phyloP scores from a whole-genome alignment of 2,329 filamentous ascomycete genomes.

The Chrysosporium keratinophilum region DNA sequence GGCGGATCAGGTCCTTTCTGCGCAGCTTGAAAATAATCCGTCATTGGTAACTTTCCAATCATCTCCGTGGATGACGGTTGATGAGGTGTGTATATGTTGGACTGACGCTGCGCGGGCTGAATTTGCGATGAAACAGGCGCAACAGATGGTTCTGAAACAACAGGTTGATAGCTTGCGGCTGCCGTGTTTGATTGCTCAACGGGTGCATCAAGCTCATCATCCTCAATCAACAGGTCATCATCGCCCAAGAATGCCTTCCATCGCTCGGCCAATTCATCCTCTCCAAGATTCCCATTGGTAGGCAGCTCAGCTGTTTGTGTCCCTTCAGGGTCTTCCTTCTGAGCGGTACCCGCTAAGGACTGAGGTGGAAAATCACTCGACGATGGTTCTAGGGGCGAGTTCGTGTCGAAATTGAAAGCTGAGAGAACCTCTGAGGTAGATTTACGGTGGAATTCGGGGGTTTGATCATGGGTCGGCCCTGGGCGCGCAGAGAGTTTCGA shows the following conservation, averaged over 20 bases:
- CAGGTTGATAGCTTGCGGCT: background rate
- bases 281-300: slow-evolving; percentile 19
- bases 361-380: slow-evolving; percentile 7
- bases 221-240: slow-evolving; percentile 55
- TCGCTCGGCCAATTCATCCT: slow-evolving; percentile 62
- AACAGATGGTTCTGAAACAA: background rate
- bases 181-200: background rate
- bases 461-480: slow-evolving; percentile 15
- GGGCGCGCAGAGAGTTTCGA: slow-evolving; percentile 16
- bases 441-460: slow-evolving; percentile 45
- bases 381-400: slow-evolving; percentile 13
- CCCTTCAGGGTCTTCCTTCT: background rate
- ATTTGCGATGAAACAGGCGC: slow-evolving; percentile 11
- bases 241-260: slow-evolving; percentile 76
- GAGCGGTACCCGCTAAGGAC: background rate
- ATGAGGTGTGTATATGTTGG: slow-evolving; percentile 43
- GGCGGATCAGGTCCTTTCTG: background rate
- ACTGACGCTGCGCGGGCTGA: slow-evolving; percentile 9
- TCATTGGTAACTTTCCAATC: slow-evolving; percentile 28
- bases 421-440: slow-evolving; percentile 58
- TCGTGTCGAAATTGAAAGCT: slow-evolving; percentile 34
- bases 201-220: slow-evolving; percentile 41
- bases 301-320: background rate
- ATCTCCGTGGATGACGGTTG: slow-evolving; percentile 42
- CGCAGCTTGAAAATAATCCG: slow-evolving; percentile 11